Conservation (phyloP, 2,329 filamentous ascomycete species). For the Cladophialophora psammophila region DNA sequence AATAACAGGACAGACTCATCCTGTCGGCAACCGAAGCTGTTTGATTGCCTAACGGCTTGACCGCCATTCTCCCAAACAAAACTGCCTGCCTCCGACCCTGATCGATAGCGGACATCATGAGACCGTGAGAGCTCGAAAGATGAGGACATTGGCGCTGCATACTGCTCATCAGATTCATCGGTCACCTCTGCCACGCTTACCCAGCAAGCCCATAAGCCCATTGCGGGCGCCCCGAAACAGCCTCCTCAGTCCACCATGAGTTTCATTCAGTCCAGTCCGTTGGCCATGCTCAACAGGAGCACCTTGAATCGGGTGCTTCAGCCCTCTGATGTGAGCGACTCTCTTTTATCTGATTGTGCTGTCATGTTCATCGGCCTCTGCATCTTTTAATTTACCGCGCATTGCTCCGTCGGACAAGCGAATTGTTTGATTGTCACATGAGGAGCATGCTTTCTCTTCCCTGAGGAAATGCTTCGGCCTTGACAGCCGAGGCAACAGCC, state of each 20-base stretch:
- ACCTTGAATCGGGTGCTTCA: constrained; percentile 32
- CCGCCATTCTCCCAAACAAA: neutral
- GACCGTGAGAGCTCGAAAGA: neutral
- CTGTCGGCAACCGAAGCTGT: neutral
- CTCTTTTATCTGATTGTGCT: constrained; percentile 9
- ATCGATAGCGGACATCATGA: neutral
- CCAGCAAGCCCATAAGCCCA: neutral
- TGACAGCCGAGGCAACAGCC: constrained; percentile 19
- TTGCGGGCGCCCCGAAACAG: neutral
- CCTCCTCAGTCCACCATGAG: constrained; percentile 29
- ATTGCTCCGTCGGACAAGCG: neutral
- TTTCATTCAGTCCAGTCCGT: constrained; percentile 37
- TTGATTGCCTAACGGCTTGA: neutral
- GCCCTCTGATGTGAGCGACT: constrained; percentile 29
- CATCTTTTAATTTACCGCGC: neutral
- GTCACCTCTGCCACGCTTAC: neutral
- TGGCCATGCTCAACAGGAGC: constrained; percentile 34
- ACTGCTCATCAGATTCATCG: neutral
- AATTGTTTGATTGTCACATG: neutral
- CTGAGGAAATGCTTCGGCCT: neutral
- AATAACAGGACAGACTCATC: neutral
- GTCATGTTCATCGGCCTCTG: neutral
- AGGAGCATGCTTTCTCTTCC: neutral
- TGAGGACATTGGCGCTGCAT: neutral
- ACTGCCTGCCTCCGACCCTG: neutral